These are phyloP conservation scores for Neofusicoccum ribis DNA, from an alignment of 2,329 filamentous ascomycete genomes.

Conservation along the genomic window DNA sequence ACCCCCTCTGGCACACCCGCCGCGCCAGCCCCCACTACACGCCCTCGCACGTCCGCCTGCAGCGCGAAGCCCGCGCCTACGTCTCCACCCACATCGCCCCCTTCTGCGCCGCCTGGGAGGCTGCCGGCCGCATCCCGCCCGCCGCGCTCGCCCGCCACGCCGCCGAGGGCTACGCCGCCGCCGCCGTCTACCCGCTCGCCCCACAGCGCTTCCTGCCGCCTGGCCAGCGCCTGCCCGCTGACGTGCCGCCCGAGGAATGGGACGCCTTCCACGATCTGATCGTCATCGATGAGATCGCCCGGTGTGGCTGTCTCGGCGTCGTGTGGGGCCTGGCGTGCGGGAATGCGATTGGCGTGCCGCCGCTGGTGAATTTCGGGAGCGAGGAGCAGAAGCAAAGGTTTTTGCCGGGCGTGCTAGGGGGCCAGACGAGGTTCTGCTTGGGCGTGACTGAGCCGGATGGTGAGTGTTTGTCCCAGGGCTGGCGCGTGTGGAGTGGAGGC, in stretches of 20 bases:
- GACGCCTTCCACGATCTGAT: constrained; percentile 41
- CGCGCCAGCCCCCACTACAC: not conserved
- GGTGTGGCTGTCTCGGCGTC: constrained; percentile 29
- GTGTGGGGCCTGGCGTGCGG: constrained; percentile 29
- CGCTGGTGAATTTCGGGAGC: constrained; percentile 29
- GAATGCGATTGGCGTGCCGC: constrained; percentile 32
- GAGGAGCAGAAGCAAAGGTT: constrained; percentile 27
- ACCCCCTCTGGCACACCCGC: not conserved
- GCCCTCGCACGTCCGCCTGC: not conserved
- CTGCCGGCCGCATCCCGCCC: constrained; percentile 29
- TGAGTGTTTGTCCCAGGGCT: not conserved
- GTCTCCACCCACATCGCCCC: constrained; percentile 27
- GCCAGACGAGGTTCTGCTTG: constrained; percentile 33
- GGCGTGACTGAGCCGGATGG: constrained; percentile 31
- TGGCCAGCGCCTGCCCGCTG: constrained; percentile 7
- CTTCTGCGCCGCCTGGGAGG: constrained; percentile 31
- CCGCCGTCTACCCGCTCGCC: constrained; percentile 18
- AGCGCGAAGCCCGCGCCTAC: constrained; percentile 3
- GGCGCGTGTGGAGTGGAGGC: too few relatives aligned
- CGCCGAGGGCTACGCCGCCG: constrained; percentile 15
- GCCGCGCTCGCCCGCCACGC: constrained; percentile 31
- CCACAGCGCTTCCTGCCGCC: not conserved
- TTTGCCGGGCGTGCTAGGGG: constrained; percentile 31
- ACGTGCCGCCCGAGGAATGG: constrained; percentile 29
- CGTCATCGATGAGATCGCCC: constrained; percentile 36